phyloP scores from a whole-genome alignment of 2,329 filamentous ascomycete genomes.

The Didymella exigua region DNA sequence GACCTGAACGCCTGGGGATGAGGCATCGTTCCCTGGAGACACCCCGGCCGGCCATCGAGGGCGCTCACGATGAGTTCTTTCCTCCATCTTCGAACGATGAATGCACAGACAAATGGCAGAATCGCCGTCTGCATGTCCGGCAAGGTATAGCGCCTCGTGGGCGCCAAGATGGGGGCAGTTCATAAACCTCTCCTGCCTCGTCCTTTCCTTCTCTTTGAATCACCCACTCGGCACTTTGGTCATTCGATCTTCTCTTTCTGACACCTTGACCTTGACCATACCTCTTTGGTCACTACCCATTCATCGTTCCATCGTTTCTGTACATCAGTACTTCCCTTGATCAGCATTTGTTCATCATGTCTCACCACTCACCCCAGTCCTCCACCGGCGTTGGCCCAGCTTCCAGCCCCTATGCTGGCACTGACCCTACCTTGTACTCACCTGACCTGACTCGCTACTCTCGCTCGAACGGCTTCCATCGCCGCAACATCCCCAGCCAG shows the following conservation, averaged over 20 bases:
- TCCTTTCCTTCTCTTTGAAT: conserved; percentile 24
- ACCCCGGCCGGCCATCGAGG: neutral
- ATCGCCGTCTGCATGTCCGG: conserved; percentile 4
- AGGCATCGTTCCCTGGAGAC: conserved; percentile 1
- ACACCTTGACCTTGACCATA: conserved; percentile 26
- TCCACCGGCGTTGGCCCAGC: conserved; percentile 28
- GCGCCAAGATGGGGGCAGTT: conserved; percentile 1
- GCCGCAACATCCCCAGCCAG: conserved; percentile 19
- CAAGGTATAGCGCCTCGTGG: conserved; percentile 10
- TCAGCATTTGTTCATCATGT: conserved; percentile 33
- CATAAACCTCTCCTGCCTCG: conserved; percentile 17
- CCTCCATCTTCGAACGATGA: conserved; percentile 7
- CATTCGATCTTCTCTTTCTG: conserved; percentile 21
- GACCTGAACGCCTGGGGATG: conserved; percentile 6
- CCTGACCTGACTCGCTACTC: conserved; percentile 30
- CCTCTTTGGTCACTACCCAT: conserved; percentile 17
- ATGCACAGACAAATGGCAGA: conserved; percentile 14
- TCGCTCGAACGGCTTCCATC: conserved; percentile 5
- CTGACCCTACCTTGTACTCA: conserved; percentile 38
- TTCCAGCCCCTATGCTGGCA: conserved; percentile 36
- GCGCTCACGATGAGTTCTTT: conserved; percentile 7
- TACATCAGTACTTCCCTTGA: conserved; percentile 25
- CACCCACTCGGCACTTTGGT: conserved; percentile 12
- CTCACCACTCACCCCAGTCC: conserved; percentile 33
- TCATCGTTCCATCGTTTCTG: conserved; percentile 28